Evolutionary conservation across 176 grass and related monocot species (phyloP), one percentile per base, ranked within the genome.

Genomic region (Calamus simplicifolius): DNA sequence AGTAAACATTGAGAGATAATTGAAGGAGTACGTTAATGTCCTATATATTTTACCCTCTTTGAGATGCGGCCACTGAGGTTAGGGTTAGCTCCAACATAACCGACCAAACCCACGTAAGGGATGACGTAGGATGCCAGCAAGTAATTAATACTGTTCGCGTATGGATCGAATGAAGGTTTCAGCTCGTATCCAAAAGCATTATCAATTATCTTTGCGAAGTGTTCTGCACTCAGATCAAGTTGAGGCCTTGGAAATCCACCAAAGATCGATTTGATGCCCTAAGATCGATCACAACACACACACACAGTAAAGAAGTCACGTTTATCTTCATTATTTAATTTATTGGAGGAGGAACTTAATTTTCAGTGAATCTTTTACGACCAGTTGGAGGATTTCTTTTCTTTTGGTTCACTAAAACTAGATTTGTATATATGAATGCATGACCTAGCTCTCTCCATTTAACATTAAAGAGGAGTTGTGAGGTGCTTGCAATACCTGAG

Each of bases 111-210:
- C 4, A 95, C 17, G 72, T 89, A 88, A 38, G 85, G 89, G 52
- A 95, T 62, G 4, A 88, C 3, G 73, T 88, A 95, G 19, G 21
- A 73, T 52, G 68, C 89, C 0, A 95, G 4, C 16, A 95, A 38
- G 69, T 82, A 95, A 75, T 70, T 83, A 51, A 77, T 26, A 63
- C 78, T 88, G 76, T 66, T 38, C 16, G 16, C 1, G 50, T 88
- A 88, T 12, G 89, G 89, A 43, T 95, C 58, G 56, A 95, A 95
- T 19, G 89, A 81, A 27, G 89, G 89, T 56, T 95, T 18, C 13
- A 95, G 14, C 1, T 30, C 57, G 54, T 71, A 68, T 14, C 78
- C 89, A 18, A 88, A 74, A 7, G 89, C 89, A 27, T 70, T 15
- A 54, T 88, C 75, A 71, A 95, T 89, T 25, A 85, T 6, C 69